A percentile compares a stretch with the other conserved stretches of the same genome.
These are phyloP conservation scores for Populus simonii DNA, from an alignment of 345 rosid species.

Conservation along the genomic window DNA sequence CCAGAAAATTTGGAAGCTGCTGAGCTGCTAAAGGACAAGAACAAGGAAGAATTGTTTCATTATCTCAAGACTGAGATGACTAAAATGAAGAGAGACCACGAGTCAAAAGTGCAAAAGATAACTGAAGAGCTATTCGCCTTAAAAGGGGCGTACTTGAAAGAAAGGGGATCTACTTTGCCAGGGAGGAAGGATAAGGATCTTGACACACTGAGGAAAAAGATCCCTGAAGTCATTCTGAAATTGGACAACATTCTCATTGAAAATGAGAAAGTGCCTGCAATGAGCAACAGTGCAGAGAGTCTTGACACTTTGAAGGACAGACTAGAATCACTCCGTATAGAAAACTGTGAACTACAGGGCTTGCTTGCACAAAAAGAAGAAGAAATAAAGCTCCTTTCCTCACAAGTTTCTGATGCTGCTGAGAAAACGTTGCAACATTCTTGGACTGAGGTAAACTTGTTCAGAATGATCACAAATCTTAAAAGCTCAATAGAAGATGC, in stretches of 20 bases:
- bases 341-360: constrained; percentile 46
- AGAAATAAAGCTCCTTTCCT: constrained; percentile 39
- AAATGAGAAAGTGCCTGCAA: constrained; percentile 37
- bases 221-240: constrained; percentile 51
- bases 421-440: constrained; percentile 42
- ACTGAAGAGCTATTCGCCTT: constrained; percentile 62
- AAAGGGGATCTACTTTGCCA: constrained; percentile 46
- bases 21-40: constrained; percentile 43
- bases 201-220: constrained; percentile 63
- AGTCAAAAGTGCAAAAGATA: constrained; percentile 46
- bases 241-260: constrained; percentile 56
- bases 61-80: constrained; percentile 71
- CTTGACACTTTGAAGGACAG: constrained; percentile 44
- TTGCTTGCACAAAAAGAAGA: constrained; percentile 42
- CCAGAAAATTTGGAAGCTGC: constrained; percentile 52
- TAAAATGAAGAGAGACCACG: constrained; percentile 79
- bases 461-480: constrained; percentile 37
- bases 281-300: constrained; percentile 30
- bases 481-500: constrained; percentile 46
- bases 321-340: constrained; percentile 47
- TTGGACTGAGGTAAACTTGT: constrained; percentile 39
- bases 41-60: constrained; percentile 39
- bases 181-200: constrained; percentile 71
- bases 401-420: constrained; percentile 47
- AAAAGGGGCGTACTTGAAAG: constrained; percentile 58